These are phyloP conservation scores for Lithohypha guttulata DNA, from an alignment of 2,329 filamentous ascomycete genomes.

Conservation along the genomic window DNA sequence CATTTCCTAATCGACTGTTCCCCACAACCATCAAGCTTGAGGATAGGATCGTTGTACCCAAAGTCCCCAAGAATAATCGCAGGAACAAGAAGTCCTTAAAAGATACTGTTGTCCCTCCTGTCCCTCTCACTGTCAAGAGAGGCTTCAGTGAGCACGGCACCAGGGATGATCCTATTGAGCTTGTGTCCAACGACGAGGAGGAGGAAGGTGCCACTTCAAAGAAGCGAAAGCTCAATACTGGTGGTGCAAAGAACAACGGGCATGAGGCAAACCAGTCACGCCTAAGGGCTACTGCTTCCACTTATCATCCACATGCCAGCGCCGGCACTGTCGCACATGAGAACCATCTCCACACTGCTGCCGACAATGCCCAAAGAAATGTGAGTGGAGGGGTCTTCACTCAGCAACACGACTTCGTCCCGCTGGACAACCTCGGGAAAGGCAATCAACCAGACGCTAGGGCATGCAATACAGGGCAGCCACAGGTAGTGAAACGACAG, in stretches of 20 bases:
- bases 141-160: neutral
- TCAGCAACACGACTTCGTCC: neutral
- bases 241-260: neutral
- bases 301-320: no score
- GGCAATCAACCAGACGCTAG: no score
- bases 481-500: no score
- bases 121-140: no score
- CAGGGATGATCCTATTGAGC: neutral
- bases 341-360: no score
- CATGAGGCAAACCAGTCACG: no score
- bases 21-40: neutral
- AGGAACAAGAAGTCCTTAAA: no score
- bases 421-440: neutral
- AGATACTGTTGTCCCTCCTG: no score
- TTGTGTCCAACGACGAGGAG: neutral
- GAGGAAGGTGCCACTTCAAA: neutral
- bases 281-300: neutral
- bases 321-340: no score
- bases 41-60: no score
- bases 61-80: no score
- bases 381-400: neutral
- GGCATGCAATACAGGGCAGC: no score
- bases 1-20: neutral
- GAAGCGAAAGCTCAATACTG: slow-evolving; percentile 1
- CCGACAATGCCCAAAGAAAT: neutral